Base-by-base conservation (phyloP, 331 rosid species). In the Pyrus hybrid region DNA sequence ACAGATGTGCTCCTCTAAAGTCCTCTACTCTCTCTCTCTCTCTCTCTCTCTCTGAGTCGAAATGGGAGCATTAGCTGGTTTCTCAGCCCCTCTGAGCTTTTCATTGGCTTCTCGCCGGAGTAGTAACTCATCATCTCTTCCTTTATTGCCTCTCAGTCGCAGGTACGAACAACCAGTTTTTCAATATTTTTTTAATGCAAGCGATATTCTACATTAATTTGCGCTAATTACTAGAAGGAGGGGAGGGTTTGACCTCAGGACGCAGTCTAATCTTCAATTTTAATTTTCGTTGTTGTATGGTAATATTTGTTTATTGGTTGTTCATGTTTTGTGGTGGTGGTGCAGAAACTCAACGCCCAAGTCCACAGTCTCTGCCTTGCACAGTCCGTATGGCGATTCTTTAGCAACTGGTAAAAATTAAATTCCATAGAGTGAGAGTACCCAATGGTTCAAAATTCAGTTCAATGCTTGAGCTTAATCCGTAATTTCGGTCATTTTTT, bases 51-150 rank as follows among this genome's bases (percentile, higher is more conserved):
- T 49, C 13, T 26, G 26, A 26, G 67, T 0, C 10, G 21, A 81
- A 70, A 90, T 93, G 96, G 91, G 51, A 75, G 91, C 65, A 71
- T 87, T 90, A 74, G 79, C 88, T 62, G 78, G 87, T 7, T 70
- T 88, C 68, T 83, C 94, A 25, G 76, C 85, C 8, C 80, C 91
- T 26, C 80, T 88, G 33, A 85, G 78, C 85, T 90, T 89, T 84
- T 79, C 93, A 10, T 61, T 88, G 68, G 78, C 88, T 79, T 87
- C 89, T 86, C 74, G 82, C 78, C 41, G 61, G 65, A 79, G 68
- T 86, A 82, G 21, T 51, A 51, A 51, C 57, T 51, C 71, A 32
- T 60, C 84, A 0, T 84, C 85, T 45, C 57, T 68, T 66, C 73
- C 86, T 29, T 13, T 57, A 5, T 67, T 49, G 69, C 81, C 86